Evolutionary conservation across 257 asterid species (phyloP).

Genomic region (Petunia axillaris): DNA sequence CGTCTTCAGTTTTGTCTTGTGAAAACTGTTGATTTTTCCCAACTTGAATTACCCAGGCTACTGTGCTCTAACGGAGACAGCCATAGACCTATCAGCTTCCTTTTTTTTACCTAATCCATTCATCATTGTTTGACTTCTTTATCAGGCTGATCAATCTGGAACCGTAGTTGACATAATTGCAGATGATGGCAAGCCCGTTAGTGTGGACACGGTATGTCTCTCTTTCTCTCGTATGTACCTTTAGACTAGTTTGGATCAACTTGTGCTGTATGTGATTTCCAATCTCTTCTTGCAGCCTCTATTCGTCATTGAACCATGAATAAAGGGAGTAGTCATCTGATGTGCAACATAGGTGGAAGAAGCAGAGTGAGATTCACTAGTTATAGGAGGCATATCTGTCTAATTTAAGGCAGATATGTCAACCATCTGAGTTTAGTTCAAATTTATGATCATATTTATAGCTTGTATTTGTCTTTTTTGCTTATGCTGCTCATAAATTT

Average conservation of each 20-base stretch:
- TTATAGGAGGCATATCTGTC: neutral
- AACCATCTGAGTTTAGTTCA: slow-evolving; percentile 5
- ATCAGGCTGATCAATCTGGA: slow-evolving; percentile 63
- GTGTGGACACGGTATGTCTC: slow-evolving; percentile 48
- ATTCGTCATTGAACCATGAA: slow-evolving; percentile 58
- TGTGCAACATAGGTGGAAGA: slow-evolving; percentile 27
- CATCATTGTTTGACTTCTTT: neutral
- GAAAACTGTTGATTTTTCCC: neutral
- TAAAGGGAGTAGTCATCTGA: slow-evolving; percentile 26
- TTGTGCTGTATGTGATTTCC: slow-evolving; percentile 19
- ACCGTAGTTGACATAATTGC: slow-evolving; percentile 58
- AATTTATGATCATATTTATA: slow-evolving; percentile 23
- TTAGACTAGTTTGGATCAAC: neutral
- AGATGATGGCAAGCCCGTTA: slow-evolving; percentile 62
- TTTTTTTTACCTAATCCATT: neutral
- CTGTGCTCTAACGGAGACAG: neutral
- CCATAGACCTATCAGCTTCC: neutral
- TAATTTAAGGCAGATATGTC: neutral
- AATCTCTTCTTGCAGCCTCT: slow-evolving; percentile 50
- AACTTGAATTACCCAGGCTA: neutral
- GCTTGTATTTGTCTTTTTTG: slow-evolving; percentile 20
- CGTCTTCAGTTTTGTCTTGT: neutral
- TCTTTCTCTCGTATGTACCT: slow-evolving; percentile 11
- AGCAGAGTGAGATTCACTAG: slow-evolving; percentile 9
- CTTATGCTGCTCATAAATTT: slow-evolving; percentile 20